Base-by-base conservation (phyloP, 1,284 basidiomycete genomes). In the Mixia osmundae region DNA sequence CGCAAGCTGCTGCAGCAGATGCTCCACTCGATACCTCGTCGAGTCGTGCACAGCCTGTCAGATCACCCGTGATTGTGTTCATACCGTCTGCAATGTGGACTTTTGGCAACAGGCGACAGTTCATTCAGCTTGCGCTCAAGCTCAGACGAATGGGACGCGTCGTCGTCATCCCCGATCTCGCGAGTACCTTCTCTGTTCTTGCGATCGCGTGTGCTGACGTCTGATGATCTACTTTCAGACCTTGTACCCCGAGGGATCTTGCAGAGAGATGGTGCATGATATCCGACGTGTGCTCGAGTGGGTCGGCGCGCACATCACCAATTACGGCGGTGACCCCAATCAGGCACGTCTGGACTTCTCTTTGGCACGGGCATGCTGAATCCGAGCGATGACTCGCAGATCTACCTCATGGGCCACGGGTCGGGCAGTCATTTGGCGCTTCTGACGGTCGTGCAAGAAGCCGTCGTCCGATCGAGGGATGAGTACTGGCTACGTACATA, bases 121-220 rank as follows among this genome's bases (percentile, higher is more conserved):
- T 51, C 33, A 46, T 57, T 1, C 54, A 54, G 36, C 46, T 58
- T 25, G 57, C 56, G 0, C 48, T 54, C 8, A 48, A 51, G 1
- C 39, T 58, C 12, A 47, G 54, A 2, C 38, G 50, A n/a, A 45
- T 54, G 36, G 56, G 57, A 10, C 53, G 54, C 39, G 50, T 53
- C 37, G 57, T 59, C 31, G 47, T 59, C 14, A 49, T 59, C 0
- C 55, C 57, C 11, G 49, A 57, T 23, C 47, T 59, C 20, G 39
- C 37, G 22, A 9, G 34, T 40, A 11, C n/a, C n/a, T n/a, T n/a
- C n/a, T n/a, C n/a, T n/a, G n/a, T n/a, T n/a, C n/a, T n/a, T n/a
- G n/a, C n/a, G n/a, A n/a, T n/a, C n/a, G n/a, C n/a, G n/a, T n/a
- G n/a, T n/a, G n/a, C n/a, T n/a, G n/a, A n/a, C n/a, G n/a, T n/a